These are phyloP conservation scores for Amauroascus niger DNA, from an alignment of 2,329 filamentous ascomycete species.

Conservation along the genomic window DNA sequence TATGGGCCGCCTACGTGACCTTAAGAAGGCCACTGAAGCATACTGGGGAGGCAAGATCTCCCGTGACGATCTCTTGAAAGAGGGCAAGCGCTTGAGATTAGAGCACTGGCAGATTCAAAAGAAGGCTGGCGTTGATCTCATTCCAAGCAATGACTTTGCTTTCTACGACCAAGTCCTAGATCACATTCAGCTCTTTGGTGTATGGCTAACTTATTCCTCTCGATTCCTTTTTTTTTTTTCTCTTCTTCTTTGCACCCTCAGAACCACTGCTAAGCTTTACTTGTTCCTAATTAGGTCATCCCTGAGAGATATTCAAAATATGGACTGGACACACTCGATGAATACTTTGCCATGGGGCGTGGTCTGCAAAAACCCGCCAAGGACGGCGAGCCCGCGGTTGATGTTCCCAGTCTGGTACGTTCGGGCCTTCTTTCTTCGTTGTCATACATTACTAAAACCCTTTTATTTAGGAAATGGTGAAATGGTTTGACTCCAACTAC, in stretches of 20 bases:
- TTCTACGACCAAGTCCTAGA: constrained; percentile 96
- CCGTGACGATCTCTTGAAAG: constrained; percentile 76
- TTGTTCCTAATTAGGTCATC: constrained; percentile 52
- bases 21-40: constrained; percentile 99
- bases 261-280: not conserved
- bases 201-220: constrained; percentile 41
- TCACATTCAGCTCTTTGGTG: constrained; percentile 96
- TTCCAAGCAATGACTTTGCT: constrained; percentile 99
- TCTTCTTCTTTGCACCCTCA: not conserved
- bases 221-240: no score
- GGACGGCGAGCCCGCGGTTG: constrained; percentile 48
- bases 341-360: constrained; percentile 99
- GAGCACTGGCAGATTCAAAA: constrained; percentile 99
- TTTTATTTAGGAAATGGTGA: constrained; percentile 81
- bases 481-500: constrained; percentile 99
- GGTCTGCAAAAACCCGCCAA: constrained; percentile 80
- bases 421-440: not conserved
- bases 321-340: constrained; percentile 77
- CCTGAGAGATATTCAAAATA: constrained; percentile 90
- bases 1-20: constrained; percentile 95
- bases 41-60: constrained; percentile 95
- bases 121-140: constrained; percentile 91
- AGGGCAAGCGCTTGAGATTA: constrained; percentile 93
- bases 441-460: constrained; percentile 6
- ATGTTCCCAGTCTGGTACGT: constrained; percentile 71